Evolutionary conservation across 1,284 basidiomycete genomes (phyloP), one percentile per base, ranked within the genome.

Genomic region (Ustilago crameri): DNA sequence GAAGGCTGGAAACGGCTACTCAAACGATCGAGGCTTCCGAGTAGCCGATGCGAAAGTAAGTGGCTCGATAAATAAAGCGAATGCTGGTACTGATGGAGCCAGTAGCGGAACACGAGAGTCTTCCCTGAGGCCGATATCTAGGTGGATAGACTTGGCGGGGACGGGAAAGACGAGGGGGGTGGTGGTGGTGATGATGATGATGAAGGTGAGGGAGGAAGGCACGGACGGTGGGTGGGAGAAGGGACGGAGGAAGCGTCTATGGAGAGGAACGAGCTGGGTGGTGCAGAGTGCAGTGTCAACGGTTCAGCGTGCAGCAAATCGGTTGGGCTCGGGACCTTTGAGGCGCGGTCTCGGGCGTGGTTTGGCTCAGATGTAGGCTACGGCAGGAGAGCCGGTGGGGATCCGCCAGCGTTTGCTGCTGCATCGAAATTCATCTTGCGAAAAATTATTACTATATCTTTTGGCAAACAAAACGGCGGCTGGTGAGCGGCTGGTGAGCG

Each of bases 261-360:
- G 35, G 35, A 17, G 30, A 12, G 30, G 5, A 5, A 7, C 30
- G n/a, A n/a, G n/a, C 20, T n/a, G 5, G 17, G 38, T 40, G 38
- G 18, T 17, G 17, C 17, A n/a, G 38, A 40, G 38, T 40, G 38
- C 18, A 20, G 17, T 23, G 41, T 10, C 18, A 5, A 42, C 20
- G 12, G 20, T 23, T 22, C 41, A 23, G 15, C 20, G 17, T 22
- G 20, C 41, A 42, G 41, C 30, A 5, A 30, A 12, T 12, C 12
- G 12, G 30, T 30, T 30, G 30, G 30, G 30, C 30, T 30, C 12
- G 30, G 30, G 12, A 30, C 30, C n/a, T n/a, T 30, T 30, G 30
- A 30, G 30, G 30, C 30, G 26, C n/a, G n/a, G 45, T 47, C 12
- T 32, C 45, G 26, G 45, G 20, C 43, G 43, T 44, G 43, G 43